Evolutionary conservation across 371 early-diverging fungal genomes (phyloP).

Genomic region (Syncephalastrum racemosum): DNA sequence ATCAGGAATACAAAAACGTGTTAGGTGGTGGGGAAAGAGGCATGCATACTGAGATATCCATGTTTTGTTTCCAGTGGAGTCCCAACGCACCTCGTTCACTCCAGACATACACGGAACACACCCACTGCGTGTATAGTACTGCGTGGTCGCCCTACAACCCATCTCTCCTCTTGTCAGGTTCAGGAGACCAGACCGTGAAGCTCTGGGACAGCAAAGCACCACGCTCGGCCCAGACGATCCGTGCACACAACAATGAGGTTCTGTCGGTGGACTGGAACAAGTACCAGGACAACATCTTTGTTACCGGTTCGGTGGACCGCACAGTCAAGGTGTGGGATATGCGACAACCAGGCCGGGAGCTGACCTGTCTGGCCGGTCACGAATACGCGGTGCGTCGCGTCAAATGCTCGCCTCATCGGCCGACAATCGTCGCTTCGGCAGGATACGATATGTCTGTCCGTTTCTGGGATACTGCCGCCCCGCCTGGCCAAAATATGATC

Average conservation of each 20-base stretch:
- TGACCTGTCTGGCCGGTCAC: conserved; percentile 76
- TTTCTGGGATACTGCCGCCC: conserved; percentile 83
- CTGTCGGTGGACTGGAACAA: conserved; percentile 95
- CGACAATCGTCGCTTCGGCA: conserved; percentile 75
- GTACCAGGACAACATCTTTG: conserved; percentile 77
- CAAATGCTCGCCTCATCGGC: conserved; percentile 87
- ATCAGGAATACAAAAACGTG: not conserved
- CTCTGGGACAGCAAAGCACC: conserved; percentile 84
- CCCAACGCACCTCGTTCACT: conserved; percentile 80
- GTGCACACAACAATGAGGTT: conserved; percentile 87
- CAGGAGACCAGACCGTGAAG: conserved; percentile 88
- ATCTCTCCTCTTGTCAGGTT: conserved; percentile 80
- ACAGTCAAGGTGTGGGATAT: conserved; percentile 90
- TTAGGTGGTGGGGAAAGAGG: not conserved
- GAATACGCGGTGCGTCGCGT: conserved; percentile 90
- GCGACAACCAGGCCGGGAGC: conserved; percentile 70
- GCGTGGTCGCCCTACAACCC: conserved; percentile 84
- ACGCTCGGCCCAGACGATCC: conserved; percentile 69
- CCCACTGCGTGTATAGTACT: conserved; percentile 86
- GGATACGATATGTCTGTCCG: conserved; percentile 95
- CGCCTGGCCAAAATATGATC: conserved; percentile 52
- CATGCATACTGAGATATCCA: not conserved
- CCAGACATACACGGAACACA: conserved; percentile 83
- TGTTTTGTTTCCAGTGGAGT: conserved; percentile 68
- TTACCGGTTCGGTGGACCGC: conserved; percentile 87